phyloP scores from a whole-genome alignment of 176 grass and related monocot species.

The Microstegium vimineum region DNA sequence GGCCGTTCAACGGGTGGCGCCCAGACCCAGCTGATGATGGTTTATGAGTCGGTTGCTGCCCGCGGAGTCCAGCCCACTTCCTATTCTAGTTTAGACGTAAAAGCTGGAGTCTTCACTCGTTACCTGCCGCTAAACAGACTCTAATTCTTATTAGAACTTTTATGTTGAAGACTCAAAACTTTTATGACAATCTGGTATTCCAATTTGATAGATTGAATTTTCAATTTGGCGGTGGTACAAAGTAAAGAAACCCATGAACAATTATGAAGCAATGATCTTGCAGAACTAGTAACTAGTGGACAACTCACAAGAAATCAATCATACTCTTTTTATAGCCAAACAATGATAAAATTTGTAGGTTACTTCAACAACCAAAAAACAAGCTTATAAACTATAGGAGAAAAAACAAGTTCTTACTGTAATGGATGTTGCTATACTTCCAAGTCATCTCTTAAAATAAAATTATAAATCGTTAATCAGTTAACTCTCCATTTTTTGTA shows the following conservation, averaged over 20 bases:
- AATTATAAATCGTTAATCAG: not conserved
- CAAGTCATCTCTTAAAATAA: not conserved
- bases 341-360: not conserved
- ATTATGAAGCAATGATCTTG: not conserved
- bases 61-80: not conserved
- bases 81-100: not conserved
- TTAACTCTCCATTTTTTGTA: not conserved
- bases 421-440: not conserved
- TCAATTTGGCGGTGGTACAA: not conserved
- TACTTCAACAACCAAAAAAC: not conserved
- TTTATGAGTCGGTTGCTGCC: conserved; percentile 25
- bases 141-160: too few relatives aligned
- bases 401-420: too few relatives aligned
- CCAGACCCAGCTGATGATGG: conserved; percentile 19
- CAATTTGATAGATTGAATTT: not conserved
- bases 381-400: not conserved
- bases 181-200: too few relatives aligned
- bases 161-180: too few relatives aligned
- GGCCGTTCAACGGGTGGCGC: conserved; percentile 37
- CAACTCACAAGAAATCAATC: not conserved
- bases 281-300: not conserved
- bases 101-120: not conserved
- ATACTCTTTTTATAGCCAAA: not conserved
- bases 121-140: too few relatives aligned
- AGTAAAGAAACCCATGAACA: not conserved